Evolutionary conservation across 164 flowering plant genomes (phyloP), one percentile per base, ranked within the genome.

Genomic region (Sedum album): DNA sequence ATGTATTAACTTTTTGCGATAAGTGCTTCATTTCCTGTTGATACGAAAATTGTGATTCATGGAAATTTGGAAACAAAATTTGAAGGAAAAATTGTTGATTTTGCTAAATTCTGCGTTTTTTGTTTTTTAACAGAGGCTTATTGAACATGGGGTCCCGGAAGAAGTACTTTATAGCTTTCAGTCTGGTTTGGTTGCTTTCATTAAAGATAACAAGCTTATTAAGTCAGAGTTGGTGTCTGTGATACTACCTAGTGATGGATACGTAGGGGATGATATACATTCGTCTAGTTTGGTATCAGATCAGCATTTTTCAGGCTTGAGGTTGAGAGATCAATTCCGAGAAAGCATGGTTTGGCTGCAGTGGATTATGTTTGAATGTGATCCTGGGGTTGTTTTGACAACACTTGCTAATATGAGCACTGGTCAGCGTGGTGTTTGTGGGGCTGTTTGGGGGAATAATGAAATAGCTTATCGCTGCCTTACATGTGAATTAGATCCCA

Each of bases 321-420:
- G 38, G 28, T n/a, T 87, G 77, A 74, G 73, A 70, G 79, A 71
- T 8, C 67, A 53, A 1, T 89, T 82, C 10, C 71, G 74, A 10
- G 98, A 85, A 76, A 86, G 89, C 76, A 68, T 90, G 75, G 6
- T 69, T 66, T 95, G 97, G 99, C 71, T 95, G 60, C 90, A 88
- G 69, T 95, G 98, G 98, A 71, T 95, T 74, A 95, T 95, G 97
- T 95, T 95, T 72, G 84, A 84, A 78, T 81, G 74, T 68, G 91
- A 90, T 11, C 97, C 99, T 0, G 28, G 5, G 1, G 23, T 1
- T 31, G 80, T 79, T 5, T 48, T 92, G 69, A 74, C 77, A 71
- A 75, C 72, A 42, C 78, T 92, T 33, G 83, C 81, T 4, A 70
- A 80, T 31, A 68, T 68, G 70, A 78, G 81, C 81, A 73, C 66